phyloP scores from a whole-genome alignment of 352 stramenopile genomes.

The Phytophthora hybrid region DNA sequence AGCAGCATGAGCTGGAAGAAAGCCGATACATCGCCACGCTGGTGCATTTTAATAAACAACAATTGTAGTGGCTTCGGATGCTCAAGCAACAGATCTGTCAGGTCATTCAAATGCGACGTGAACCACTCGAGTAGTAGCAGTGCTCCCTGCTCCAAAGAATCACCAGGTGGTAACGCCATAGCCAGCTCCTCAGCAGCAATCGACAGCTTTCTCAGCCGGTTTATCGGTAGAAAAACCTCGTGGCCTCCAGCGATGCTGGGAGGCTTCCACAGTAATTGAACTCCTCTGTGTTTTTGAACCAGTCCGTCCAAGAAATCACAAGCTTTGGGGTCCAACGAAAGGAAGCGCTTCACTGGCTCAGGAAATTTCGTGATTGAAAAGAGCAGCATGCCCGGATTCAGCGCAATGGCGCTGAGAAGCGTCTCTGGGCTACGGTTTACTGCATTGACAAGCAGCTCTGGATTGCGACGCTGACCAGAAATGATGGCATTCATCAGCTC shows the following conservation, averaged over 20 bases:
- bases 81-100: conserved; percentile 61
- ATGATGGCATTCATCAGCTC: conserved; percentile 64
- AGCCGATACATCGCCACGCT: conserved; percentile 48
- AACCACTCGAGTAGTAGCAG: conserved; percentile 70
- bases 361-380: conserved; percentile 80
- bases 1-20: conserved; percentile 78
- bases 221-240: conserved; percentile 15
- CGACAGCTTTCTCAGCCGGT: conserved; percentile 18
- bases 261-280: conserved; percentile 71
- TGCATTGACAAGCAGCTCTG: conserved; percentile 60
- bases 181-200: conserved; percentile 31
- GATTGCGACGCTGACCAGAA: conserved; percentile 59
- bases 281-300: conserved; percentile 55
- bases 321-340: conserved; percentile 64
- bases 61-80: conserved; percentile 65
- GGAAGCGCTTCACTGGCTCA: conserved; percentile 68
- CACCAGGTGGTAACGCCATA: conserved; percentile 11
- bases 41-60: conserved; percentile 74
- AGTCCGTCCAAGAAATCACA: conserved; percentile 66
- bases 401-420: conserved; percentile 60
- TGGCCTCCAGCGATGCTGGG: conserved; percentile 9
- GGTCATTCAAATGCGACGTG: conserved; percentile 55
- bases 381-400: conserved; percentile 75
- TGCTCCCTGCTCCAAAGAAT: conserved; percentile 28
- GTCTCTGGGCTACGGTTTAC: conserved; percentile 78